These are phyloP conservation scores for Claviceps sp. DNA, from an alignment of 2,329 filamentous ascomycete genomes.

Conservation along the genomic window DNA sequence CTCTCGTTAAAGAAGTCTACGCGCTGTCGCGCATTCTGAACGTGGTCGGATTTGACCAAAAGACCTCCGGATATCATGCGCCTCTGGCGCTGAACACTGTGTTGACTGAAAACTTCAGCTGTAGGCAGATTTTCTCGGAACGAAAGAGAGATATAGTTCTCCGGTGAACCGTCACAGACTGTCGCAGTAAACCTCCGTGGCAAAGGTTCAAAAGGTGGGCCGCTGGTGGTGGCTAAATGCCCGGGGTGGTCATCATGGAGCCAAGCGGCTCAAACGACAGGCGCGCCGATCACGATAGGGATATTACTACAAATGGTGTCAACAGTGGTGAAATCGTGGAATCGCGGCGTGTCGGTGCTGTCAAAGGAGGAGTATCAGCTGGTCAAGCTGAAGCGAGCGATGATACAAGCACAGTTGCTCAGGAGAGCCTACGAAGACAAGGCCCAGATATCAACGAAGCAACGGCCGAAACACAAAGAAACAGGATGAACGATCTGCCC, in stretches of 20 bases:
- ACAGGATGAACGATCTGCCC: slow-evolving; percentile 42
- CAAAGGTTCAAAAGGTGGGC: background rate
- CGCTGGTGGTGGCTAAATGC: slow-evolving; percentile 25
- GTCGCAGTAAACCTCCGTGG: background rate
- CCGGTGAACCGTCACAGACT: background rate
- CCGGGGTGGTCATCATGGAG: slow-evolving; percentile 42
- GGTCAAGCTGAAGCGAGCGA: slow-evolving; percentile 4
- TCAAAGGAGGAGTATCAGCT: slow-evolving; percentile 19
- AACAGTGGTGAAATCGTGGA: slow-evolving; percentile 23
- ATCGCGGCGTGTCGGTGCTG: slow-evolving; percentile 13
- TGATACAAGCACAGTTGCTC: slow-evolving; percentile 15
- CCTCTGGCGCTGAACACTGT: slow-evolving; percentile 4
- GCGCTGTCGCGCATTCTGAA: background rate
- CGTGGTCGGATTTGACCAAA: background rate
- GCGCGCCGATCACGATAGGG: slow-evolving; percentile 43
- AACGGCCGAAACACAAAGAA: background rate
- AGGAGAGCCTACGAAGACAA: slow-evolving; percentile 4
- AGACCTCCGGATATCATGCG: slow-evolving; percentile 3
- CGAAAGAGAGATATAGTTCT: background rate
- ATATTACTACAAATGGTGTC: slow-evolving; percentile 28
- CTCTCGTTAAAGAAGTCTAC: background rate
- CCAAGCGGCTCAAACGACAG: slow-evolving; percentile 38
- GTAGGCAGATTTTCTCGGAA: background rate
- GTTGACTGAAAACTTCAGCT: background rate
- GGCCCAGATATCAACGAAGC: background rate